Percentiles rank a stretch among this genome's conserved stretches.
Conservation (phyloP, 768 basidiomycete genomes). For the Panaeolus papilionaceus region DNA sequence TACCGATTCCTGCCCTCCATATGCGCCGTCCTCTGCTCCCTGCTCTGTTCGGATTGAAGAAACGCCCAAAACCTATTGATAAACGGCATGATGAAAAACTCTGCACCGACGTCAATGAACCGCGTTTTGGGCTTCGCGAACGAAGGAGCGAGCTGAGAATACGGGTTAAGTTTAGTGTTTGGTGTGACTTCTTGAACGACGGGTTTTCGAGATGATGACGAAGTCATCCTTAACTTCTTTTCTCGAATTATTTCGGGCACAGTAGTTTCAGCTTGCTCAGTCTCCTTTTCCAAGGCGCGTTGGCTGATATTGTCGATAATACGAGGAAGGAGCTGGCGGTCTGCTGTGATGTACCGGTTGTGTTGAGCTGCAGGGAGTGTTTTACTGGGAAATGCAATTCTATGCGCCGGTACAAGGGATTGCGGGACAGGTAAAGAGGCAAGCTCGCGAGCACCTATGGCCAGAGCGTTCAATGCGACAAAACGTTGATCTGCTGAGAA, state of each 20-base stretch:
- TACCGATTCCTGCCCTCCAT: conserved; percentile 63
- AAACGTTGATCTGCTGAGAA: conserved; percentile 89
- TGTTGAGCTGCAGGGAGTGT: conserved; percentile 77
- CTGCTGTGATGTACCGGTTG: conserved; percentile 59
- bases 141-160: conserved; percentile 16
- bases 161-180: conserved; percentile 24
- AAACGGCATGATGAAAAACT: conserved; percentile 88
- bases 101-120: conserved; percentile 80
- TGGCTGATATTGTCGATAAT: conserved; percentile 70
- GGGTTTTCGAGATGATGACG: conserved; percentile 67
- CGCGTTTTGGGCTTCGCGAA: conserved; percentile 34
- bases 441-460: conserved; percentile 85
- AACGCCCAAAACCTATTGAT: conserved; percentile 97
- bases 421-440: conserved; percentile 52
- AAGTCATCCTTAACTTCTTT: conserved; percentile 37
- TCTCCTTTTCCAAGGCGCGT: conserved; percentile 65
- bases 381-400: conserved; percentile 80
- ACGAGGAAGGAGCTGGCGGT: conserved; percentile 54
- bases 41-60: conserved; percentile 81
- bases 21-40: conserved; percentile 72
- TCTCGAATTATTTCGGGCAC: conserved; percentile 73
- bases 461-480: conserved; percentile 85
- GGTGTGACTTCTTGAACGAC: conserved; percentile 51
- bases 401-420: conserved; percentile 35
- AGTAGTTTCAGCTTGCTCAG: conserved; percentile 52